Base-by-base conservation (phyloP, 2,329 filamentous ascomycete species). In the Beauveria bassiana region DNA sequence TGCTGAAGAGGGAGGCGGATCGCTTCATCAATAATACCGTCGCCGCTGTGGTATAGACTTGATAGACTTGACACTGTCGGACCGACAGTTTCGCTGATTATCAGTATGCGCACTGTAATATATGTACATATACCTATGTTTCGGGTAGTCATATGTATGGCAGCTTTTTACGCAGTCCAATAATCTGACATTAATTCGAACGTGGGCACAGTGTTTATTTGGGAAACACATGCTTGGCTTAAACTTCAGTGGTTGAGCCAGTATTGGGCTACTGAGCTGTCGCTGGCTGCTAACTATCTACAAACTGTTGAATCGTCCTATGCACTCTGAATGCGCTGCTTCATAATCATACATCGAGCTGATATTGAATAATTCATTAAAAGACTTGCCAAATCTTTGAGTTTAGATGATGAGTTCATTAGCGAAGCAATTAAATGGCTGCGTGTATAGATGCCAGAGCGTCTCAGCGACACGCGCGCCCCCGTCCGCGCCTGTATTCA, bases 1-100 rank as follows among this genome's bases (percentile, higher is more conserved):
- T 68, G 66, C 57, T 68, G 24, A 68, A 68, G 64, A 64, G 64
- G 31, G 66, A 68, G 46, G 66, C 64, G 24, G 66, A 68, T 47
- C 63, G 65, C 9, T 67, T 66, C 51, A 62, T 60, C 16, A 59
- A 67, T n/a, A 66, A 64, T 24, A 57, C 54, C 28, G 63, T 66
- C 51, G 65, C 66, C 3, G 60, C 58, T 14, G 63, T 68, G 22
- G 40, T 50, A 26, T 62, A 20, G 53, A n/a, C 5, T 16, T 6
- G 12, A 20, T 58, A 26, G 22, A 31, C 26, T 6, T 40, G 18
- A 49, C n/a, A 10, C 6, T 14, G 14, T n/a, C 2, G 5, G 14
- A 26, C 16, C 3, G 6, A 5, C 20, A n/a, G 9, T n/a, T 28
- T 20, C 18, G 20, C 4, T 16, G 2, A 5, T 22, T 22, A 22